phyloP scores from a whole-genome alignment of 129 eudicot species.

The Escallonia rubra region DNA sequence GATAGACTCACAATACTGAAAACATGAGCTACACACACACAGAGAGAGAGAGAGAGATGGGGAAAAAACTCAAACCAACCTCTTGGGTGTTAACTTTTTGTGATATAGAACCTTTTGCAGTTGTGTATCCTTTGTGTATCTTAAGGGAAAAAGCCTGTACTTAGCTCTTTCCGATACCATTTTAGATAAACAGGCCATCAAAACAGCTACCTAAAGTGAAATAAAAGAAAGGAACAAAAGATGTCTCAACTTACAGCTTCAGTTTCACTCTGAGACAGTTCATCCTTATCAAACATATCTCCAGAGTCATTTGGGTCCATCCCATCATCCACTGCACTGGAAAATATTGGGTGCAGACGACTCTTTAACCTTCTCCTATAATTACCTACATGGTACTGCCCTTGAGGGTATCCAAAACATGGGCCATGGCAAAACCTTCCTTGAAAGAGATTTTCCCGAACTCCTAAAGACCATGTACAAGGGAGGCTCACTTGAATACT shows the following conservation, averaged over 20 bases:
- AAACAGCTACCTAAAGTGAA: no score
- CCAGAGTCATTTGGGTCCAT: conserved; percentile 45
- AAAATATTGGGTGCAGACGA: conserved; percentile 36
- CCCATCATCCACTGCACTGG: conserved; percentile 52
- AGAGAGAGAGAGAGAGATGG: no score
- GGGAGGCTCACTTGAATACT: conserved; percentile 57
- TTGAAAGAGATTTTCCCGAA: conserved; percentile 30
- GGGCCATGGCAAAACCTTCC: conserved; percentile 31
- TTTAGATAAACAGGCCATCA: no score
- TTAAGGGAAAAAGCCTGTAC: no score
- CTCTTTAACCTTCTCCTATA: conserved; percentile 22
- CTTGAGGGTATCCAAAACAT: conserved; percentile 32
- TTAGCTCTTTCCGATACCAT: no score
- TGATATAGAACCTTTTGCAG: no score
- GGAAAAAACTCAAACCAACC: no score
- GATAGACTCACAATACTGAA: no score
- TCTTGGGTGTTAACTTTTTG: no score
- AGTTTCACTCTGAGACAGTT: conserved; percentile 34
- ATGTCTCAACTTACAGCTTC: conserved; percentile 45
- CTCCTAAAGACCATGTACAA: conserved; percentile 48
- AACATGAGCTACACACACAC: no score
- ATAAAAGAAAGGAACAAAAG: neutral
- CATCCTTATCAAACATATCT: conserved; percentile 29
- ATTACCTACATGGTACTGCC: conserved; percentile 26
- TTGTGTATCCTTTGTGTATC: no score